Percentiles rank a stretch among this genome's conserved stretches.
Evolutionary conservation across 768 basidiomycete species (phyloP).

Genomic region (Gloeopeniophorella convolvens): DNA sequence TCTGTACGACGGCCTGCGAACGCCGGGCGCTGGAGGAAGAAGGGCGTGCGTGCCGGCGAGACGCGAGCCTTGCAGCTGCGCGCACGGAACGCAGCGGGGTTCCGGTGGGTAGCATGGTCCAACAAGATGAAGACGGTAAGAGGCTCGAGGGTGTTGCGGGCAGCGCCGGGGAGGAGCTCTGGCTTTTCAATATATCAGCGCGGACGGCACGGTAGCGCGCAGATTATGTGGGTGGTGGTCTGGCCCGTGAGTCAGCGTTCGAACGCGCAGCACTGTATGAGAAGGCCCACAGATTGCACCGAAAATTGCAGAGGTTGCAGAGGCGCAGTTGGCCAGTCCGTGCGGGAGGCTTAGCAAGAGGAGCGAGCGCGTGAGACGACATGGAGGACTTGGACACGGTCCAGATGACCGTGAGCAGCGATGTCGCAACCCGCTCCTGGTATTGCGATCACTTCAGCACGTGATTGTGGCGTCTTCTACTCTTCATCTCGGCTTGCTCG

Average conservation of each 20-base stretch:
- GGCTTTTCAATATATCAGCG: no score
- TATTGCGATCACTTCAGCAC: background rate
- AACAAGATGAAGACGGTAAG: background rate
- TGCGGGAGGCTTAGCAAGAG: background rate
- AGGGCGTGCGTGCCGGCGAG: background rate
- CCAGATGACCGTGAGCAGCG: constrained; percentile 6
- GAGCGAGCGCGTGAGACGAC: background rate
- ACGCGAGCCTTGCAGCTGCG: background rate
- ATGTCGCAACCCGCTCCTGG: constrained; percentile 8
- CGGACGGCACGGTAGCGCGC: no score
- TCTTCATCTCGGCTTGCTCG: no score
- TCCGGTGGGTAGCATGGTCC: background rate
- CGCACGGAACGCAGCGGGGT: background rate
- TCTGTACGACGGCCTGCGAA: background rate
- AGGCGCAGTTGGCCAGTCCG: no score
- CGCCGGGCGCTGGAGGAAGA: background rate
- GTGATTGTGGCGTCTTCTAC: no score
- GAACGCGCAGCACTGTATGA: no score
- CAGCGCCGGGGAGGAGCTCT: no score
- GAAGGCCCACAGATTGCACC: no score
- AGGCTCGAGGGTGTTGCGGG: no score
- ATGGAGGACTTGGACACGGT: background rate
- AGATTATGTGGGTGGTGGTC: no score
- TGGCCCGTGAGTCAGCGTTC: no score
- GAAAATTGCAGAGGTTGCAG: no score